A percentile compares a stretch with the other conserved stretches of the same genome.
Conservation (phyloP, 2,329 filamentous ascomycete species). For the Beauveria scarabaeidicola region DNA sequence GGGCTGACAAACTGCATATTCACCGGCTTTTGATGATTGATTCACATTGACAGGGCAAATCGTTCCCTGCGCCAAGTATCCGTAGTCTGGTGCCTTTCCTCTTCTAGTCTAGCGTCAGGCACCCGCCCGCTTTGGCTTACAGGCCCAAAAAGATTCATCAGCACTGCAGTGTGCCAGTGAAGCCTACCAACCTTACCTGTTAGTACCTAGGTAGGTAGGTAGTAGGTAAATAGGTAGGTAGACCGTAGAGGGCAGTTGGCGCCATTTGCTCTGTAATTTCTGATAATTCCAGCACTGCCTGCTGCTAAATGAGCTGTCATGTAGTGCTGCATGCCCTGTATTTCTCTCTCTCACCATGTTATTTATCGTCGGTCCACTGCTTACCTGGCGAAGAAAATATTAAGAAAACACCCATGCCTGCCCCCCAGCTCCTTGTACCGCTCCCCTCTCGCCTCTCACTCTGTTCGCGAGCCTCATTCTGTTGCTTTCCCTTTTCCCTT, state of each 20-base stretch:
- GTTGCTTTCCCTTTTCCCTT: neutral
- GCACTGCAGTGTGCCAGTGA: neutral
- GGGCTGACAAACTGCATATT: too few relatives aligned
- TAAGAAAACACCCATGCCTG: neutral
- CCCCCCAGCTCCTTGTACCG: neutral
- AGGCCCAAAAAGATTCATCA: neutral
- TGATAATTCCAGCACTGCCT: neutral
- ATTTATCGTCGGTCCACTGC: neutral
- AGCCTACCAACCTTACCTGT: too few relatives aligned
- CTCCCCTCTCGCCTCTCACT: neutral
- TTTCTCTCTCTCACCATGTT: neutral
- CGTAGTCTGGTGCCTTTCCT: neutral
- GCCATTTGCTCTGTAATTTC: neutral
- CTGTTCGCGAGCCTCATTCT: slow-evolving; percentile 4
- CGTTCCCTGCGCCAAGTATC: neutral
- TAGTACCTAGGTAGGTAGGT: too few relatives aligned
- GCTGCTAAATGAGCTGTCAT: neutral
- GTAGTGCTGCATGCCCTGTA: neutral
- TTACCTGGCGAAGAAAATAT: neutral
- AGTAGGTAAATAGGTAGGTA: too few relatives aligned
- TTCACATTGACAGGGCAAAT: neutral
- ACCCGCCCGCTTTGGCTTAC: neutral
- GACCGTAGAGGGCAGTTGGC: too few relatives aligned
- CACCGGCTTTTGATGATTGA: neutral
- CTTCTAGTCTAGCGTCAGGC: slow-evolving; percentile 7